Conservation (phyloP, 805 yeast species). For the Isabelozyma pseudorhagii region DNA sequence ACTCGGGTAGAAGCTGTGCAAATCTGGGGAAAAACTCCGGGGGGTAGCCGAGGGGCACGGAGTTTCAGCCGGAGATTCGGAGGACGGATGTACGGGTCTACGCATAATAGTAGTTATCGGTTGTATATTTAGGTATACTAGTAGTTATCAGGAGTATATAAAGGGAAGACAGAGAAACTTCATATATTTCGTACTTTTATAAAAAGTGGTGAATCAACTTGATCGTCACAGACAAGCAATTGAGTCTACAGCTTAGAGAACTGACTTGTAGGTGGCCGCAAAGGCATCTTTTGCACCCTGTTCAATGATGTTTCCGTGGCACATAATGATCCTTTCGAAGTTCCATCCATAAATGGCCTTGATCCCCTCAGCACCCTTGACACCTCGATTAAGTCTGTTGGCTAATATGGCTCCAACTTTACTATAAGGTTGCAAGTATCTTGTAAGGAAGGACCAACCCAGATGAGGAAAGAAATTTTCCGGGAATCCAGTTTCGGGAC, state of each 20-base stretch:
- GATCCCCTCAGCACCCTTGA: constrained; percentile 17
- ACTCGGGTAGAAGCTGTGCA: not conserved
- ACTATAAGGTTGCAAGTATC: constrained; percentile 41
- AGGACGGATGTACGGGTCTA: not conserved
- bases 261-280: constrained; percentile 10
- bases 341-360: constrained; percentile 37
- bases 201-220: too few species aligned
- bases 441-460: constrained; percentile 41
- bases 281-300: constrained; percentile 27
- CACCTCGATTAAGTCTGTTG: constrained; percentile 16
- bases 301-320: constrained; percentile 61
- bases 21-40: not conserved
- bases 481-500: constrained; percentile 44
- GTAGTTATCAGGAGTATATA: too few species aligned
- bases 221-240: too few species aligned
- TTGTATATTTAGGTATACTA: too few species aligned
- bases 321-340: constrained; percentile 47
- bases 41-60: not conserved
- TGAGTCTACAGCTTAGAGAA: not conserved
- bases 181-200: too few species aligned
- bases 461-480: constrained; percentile 38
- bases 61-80: not conserved
- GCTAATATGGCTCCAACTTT: constrained; percentile 29
- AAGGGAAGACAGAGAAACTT: too few species aligned
- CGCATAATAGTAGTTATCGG: not conserved